Evolutionary conservation across 169 alveolate genomes (phyloP).

Genomic region (Plasmodium ovale): DNA sequence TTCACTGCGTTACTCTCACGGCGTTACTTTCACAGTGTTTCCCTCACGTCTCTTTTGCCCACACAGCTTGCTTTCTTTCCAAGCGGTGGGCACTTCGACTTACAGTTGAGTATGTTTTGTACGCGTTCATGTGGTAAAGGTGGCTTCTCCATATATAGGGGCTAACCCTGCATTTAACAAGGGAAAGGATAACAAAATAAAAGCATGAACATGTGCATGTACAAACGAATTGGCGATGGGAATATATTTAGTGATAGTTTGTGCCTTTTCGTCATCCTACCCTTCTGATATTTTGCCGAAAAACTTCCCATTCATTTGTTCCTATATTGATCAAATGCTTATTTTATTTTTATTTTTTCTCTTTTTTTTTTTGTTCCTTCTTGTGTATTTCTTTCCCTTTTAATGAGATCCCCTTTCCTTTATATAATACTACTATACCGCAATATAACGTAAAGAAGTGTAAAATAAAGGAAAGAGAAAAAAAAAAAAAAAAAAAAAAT

Average conservation of each 20-base stretch:
- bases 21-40: too few relatives aligned
- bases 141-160: conserved; percentile 47
- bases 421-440: neutral
- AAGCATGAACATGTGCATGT: neutral
- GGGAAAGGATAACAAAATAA: neutral
- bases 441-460: neutral
- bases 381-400: neutral
- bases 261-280: conserved; percentile 4
- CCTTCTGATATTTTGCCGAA: conserved; percentile 54
- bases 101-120: conserved; percentile 24
- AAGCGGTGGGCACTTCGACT: neutral
- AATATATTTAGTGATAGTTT: neutral
- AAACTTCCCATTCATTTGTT: conserved; percentile 48
- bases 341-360: neutral
- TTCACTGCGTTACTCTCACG: too few relatives aligned
- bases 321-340: too few relatives aligned
- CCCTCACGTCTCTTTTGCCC: too few relatives aligned
- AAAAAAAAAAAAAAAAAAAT: neutral
- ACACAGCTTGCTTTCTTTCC: neutral
- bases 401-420: neutral
- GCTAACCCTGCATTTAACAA: conserved; percentile 13
- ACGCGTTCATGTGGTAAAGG: conserved; percentile 8
- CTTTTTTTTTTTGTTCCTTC: neutral
- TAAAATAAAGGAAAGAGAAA: neutral
- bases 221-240: too few relatives aligned